phyloP scores from a whole-genome alignment of 2,329 filamentous ascomycete genomes.

The Penicillium sp. region DNA sequence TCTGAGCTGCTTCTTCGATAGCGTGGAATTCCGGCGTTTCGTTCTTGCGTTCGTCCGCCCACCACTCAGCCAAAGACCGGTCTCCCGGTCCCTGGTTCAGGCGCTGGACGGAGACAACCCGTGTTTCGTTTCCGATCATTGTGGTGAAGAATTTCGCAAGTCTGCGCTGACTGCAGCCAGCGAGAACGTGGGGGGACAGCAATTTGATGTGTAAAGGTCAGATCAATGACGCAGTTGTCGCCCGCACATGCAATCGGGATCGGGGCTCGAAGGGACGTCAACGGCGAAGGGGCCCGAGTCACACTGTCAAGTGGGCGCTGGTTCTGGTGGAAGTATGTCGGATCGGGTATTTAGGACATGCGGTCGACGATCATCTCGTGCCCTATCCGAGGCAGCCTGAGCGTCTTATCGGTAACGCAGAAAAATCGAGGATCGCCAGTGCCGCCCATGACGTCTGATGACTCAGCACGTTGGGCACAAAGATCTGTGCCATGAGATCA shows the following conservation, averaged over 20 bases:
- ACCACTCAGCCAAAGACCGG: constrained; percentile 39
- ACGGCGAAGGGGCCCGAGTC: constrained; percentile 6
- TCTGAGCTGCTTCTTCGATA: constrained; percentile 64
- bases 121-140: constrained; percentile 28
- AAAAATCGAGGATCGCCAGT: constrained; percentile 10
- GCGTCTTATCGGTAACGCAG: constrained; percentile 3
- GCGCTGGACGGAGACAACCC: constrained; percentile 39
- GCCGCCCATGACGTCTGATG: constrained; percentile 25
- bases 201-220: constrained; percentile 23
- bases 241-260: constrained; percentile 11
- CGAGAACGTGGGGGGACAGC: constrained; percentile 27
- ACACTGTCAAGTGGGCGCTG: not conserved
- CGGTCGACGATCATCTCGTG: constrained; percentile 12
- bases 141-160: constrained; percentile 23
- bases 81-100: constrained; percentile 36
- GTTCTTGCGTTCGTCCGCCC: constrained; percentile 35
- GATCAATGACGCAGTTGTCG: constrained; percentile 20
- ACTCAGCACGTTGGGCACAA: constrained; percentile 16
- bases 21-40: constrained; percentile 48
- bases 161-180: constrained; percentile 32
- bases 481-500: not conserved
- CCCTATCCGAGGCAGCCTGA: constrained; percentile 6
- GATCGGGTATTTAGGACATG: constrained; percentile 4
- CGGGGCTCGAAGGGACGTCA: constrained; percentile 14
- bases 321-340: not conserved